These are phyloP conservation scores for Linum lewisii DNA, from an alignment of 345 rosid genomes.

Conservation along the genomic window DNA sequence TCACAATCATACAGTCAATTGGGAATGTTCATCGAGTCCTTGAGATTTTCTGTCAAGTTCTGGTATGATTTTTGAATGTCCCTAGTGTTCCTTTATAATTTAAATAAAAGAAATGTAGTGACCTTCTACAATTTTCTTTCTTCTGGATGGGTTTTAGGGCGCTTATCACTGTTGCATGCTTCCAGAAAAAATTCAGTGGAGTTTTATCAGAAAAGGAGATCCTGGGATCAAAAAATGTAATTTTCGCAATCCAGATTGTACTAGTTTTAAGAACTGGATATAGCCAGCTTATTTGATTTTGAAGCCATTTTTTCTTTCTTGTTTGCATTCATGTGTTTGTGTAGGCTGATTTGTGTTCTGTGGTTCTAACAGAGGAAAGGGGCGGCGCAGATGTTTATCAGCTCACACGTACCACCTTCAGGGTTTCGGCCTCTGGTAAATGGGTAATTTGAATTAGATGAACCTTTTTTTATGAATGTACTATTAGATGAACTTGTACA, in stretches of 20 bases:
- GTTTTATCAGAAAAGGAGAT: slow-evolving; percentile 47
- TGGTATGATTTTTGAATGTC: slow-evolving; percentile 38
- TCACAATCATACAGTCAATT: slow-evolving; percentile 35
- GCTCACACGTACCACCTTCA: slow-evolving; percentile 41
- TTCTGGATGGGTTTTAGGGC: slow-evolving; percentile 45
- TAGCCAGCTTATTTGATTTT: slow-evolving; percentile 12
- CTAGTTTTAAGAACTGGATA: slow-evolving; percentile 1
- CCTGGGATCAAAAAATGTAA: slow-evolving; percentile 63
- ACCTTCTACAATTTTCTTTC: slow-evolving; percentile 10
- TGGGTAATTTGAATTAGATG: slow-evolving; percentile 21
- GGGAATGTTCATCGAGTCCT: slow-evolving; percentile 53
- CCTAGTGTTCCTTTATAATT: slow-evolving; percentile 1
- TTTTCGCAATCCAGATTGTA: slow-evolving; percentile 11
- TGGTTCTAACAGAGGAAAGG: slow-evolving; percentile 68
- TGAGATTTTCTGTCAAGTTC: slow-evolving; percentile 64
- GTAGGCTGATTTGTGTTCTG: slow-evolving; percentile 31
- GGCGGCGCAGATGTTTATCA: slow-evolving; percentile 47
- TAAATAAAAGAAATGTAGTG: background rate
- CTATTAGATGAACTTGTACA: slow-evolving; percentile 13
- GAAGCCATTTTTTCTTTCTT: slow-evolving; percentile 8
- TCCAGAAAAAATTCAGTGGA: slow-evolving; percentile 48
- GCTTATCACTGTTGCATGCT: slow-evolving; percentile 51
- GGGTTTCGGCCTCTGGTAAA: slow-evolving; percentile 65
- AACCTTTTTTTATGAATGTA: background rate
- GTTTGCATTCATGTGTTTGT: slow-evolving; percentile 6